Evolutionary conservation across 768 basidiomycete species (phyloP), one percentile per base, ranked within the genome.

Genomic region (Phlebiopsis flavidoalba): DNA sequence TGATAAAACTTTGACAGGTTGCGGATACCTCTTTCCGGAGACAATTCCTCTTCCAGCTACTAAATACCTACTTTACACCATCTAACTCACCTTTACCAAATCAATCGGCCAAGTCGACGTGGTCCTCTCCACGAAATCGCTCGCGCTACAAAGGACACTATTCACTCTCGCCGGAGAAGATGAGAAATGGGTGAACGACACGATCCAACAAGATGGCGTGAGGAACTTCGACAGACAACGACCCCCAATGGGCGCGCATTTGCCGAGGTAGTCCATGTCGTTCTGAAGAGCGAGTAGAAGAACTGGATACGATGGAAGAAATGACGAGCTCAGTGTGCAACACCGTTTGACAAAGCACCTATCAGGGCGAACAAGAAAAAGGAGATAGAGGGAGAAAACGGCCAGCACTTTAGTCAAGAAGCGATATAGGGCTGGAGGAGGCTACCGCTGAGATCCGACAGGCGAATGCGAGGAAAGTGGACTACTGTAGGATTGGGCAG

Each of bases 301-400:
- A 94, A 93, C 67, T 95, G 93, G 93, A 84, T 92, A 3, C 84
- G 82, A 63, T 95, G 92, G 93, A 95, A 95, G 75, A 90, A n/a
- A n/a, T n/a, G n/a, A 89, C 64, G 86, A 90, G 46, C 72, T 88
- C 2, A n/a, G n/a, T n/a, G n/a, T 95, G 93, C 69, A n/a, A 76
- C 83, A 15, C 83, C 88, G 3, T 94, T 95, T 67, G 90, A 92
- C 69, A 86, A 86, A 65, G 85, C 85, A 43, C 79, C 88, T 5
- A n/a, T 84, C n/a, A n/a, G 87, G 82, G 75, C 73, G n/a, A n/a
- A n/a, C 11, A 71, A 73, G 47, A 78, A 81, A 53, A 63, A 84
- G 33, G 75, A 80, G 55, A 82, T 65, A 7, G 63, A 60, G 48
- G 65, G n/a, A n/a, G n/a, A 67, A 8, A 60, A 60, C 61, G 63